A percentile compares a stretch with the other conserved stretches of the same genome.
These are phyloP conservation scores for Puccinia horiana DNA, from an alignment of 1,284 basidiomycete genomes.

Conservation along the genomic window DNA sequence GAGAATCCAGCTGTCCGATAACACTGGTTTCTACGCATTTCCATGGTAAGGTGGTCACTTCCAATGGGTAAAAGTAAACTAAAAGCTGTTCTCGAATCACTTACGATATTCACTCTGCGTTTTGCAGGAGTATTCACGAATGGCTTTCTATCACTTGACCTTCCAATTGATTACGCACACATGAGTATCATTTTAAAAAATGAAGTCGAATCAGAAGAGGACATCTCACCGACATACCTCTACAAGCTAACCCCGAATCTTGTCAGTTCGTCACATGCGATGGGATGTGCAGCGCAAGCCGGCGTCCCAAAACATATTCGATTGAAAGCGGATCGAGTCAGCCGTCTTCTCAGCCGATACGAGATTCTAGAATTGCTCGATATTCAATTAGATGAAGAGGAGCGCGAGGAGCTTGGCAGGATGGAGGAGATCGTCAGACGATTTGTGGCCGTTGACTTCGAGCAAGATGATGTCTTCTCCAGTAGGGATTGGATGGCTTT, in stretches of 20 bases:
- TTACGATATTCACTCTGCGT: too few species aligned
- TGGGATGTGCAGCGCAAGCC: conserved; percentile 42
- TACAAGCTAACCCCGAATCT: conserved; percentile 33
- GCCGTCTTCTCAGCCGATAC: conserved; percentile 31
- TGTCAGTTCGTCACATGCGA: conserved; percentile 39
- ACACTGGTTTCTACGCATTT: conserved; percentile 42
- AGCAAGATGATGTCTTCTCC: not conserved
- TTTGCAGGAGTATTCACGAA: conserved; percentile 33
- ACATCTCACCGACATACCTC: conserved; percentile 32
- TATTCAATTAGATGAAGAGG: conserved; percentile 35
- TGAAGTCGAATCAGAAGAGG: not conserved
- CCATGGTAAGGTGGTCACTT: conserved; percentile 20
- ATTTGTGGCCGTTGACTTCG: conserved; percentile 39
- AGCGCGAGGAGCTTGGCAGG: conserved; percentile 13
- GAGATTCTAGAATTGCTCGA: conserved; percentile 47
- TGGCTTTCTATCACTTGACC: conserved; percentile 32
- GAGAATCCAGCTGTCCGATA: conserved; percentile 31
- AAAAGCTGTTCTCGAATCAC: not conserved
- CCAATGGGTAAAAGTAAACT: not conserved
- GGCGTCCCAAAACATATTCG: conserved; percentile 41
- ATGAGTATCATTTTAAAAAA: conserved; percentile 30
- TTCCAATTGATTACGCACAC: conserved; percentile 41
- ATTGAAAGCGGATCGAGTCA: conserved; percentile 38
- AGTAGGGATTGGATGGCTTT: conserved; percentile 23
- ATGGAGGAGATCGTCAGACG: conserved; percentile 35